A percentile compares a stretch with the other conserved stretches of the same genome.
Conservation (phyloP, 306 rosid species). For the Albizia julibrissin region DNA sequence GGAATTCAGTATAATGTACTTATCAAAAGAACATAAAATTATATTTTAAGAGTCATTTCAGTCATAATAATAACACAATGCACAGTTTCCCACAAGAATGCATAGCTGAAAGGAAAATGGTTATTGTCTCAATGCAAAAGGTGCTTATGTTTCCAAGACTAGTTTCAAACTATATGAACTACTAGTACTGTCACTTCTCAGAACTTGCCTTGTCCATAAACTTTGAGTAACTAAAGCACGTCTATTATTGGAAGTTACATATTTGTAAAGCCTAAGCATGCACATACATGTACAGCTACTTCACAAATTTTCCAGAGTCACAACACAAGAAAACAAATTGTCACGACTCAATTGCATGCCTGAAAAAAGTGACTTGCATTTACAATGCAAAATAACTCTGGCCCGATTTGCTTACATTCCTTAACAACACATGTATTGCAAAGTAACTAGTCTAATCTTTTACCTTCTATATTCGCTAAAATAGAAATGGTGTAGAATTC, state of each 20-base stretch:
- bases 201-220: background rate
- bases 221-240: background rate
- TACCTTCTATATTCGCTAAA: slow-evolving; percentile 17
- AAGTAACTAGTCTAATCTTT: slow-evolving; percentile 34
- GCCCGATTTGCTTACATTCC: slow-evolving; percentile 31
- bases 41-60: background rate
- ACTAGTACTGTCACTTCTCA: background rate
- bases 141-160: background rate
- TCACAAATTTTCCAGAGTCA: background rate
- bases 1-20: background rate
- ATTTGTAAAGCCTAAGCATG: background rate
- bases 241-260: background rate
- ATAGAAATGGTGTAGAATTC: slow-evolving; percentile 19
- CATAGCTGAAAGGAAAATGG: background rate
- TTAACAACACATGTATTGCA: slow-evolving; percentile 31
- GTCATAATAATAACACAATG: background rate
- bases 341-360: slow-evolving; percentile 1
- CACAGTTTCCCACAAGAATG: background rate
- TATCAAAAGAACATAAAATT: background rate
- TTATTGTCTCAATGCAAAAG: background rate
- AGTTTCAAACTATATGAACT: background rate
- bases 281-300: background rate
- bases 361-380: slow-evolving; percentile 34
- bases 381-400: slow-evolving; percentile 40
- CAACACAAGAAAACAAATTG: background rate